Evolutionary conservation across 306 rosid species (phyloP).

Genomic region (Dalbergia oliveri): DNA sequence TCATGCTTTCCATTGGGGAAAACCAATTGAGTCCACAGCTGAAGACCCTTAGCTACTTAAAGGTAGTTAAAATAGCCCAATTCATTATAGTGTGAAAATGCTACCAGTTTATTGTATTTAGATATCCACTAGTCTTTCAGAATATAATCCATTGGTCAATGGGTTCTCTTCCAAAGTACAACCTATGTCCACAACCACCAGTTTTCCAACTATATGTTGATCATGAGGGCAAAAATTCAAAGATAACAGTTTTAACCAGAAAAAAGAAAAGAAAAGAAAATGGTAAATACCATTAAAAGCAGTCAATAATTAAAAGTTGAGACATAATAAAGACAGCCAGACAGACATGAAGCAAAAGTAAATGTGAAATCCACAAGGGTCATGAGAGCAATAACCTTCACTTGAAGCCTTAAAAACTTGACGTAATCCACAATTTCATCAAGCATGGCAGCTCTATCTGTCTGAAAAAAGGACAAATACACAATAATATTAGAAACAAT

Average conservation of each 20-base stretch:
- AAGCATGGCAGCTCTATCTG: conserved; percentile 97
- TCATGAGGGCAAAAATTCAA: conserved; percentile 19
- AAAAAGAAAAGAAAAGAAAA: background rate
- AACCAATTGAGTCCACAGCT: conserved; percentile 11
- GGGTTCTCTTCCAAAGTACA: conserved; percentile 38
- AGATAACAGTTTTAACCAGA: conserved; percentile 18
- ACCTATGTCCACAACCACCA: background rate
- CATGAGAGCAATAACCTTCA: conserved; percentile 67
- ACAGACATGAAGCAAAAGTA: conserved; percentile 27
- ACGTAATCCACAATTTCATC: conserved; percentile 97
- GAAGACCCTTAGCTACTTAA: conserved; percentile 28
- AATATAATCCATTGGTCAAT: conserved; percentile 38
- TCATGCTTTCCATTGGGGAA: conserved; percentile 19
- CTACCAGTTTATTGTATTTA: conserved; percentile 34
- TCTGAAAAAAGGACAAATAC: conserved; percentile 56
- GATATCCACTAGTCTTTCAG: conserved; percentile 1
- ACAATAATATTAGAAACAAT: conserved; percentile 42
- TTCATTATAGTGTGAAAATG: conserved; percentile 28
- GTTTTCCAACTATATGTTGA: conserved; percentile 22
- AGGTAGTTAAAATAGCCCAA: conserved; percentile 29
- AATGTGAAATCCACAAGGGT: conserved; percentile 13
- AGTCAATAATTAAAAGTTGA: conserved; percentile 3
- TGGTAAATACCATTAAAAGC: conserved; percentile 4
- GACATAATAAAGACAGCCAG: background rate
- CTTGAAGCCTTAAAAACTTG: conserved; percentile 97